Conservation (phyloP, 345 rosid species). For the Bruguiera parviflora region DNA sequence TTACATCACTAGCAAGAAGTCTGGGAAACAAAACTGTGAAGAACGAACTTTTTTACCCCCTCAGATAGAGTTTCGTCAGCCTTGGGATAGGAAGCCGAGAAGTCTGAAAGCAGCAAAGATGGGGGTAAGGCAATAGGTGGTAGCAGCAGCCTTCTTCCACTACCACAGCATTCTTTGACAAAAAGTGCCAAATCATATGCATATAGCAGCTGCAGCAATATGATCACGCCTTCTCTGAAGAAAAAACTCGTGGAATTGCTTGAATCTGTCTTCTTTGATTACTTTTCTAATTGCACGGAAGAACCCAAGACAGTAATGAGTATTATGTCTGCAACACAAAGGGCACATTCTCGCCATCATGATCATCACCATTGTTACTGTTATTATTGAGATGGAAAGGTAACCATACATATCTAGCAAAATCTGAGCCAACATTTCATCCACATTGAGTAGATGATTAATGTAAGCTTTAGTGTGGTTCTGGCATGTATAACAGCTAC, state of each 20-base stretch:
- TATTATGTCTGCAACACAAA: conserved; percentile 58
- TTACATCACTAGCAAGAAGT: too few species aligned
- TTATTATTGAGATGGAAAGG: not conserved
- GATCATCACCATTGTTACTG: not conserved
- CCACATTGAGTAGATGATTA: conserved; percentile 70
- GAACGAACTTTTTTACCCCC: too few species aligned
- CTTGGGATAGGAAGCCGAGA: too few species aligned
- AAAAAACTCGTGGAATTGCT: conserved; percentile 40
- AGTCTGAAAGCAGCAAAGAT: too few species aligned
- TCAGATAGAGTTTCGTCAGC: too few species aligned
- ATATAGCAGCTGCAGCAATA: conserved; percentile 11
- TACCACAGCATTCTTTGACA: too few species aligned
- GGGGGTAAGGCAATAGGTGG: too few species aligned
- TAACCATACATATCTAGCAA: conserved; percentile 49
- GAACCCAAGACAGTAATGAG: conserved; percentile 65
- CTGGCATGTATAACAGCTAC: conserved; percentile 65
- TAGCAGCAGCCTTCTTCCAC: too few species aligned
- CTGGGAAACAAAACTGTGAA: too few species aligned
- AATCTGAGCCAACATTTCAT: conserved; percentile 77
- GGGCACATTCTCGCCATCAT: not conserved
- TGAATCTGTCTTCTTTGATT: conserved; percentile 52
- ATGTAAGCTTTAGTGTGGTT: conserved; percentile 74
- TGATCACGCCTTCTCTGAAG: conserved; percentile 29
- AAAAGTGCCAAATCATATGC: not conserved
- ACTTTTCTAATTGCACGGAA: conserved; percentile 54